A percentile compares a stretch with the other conserved stretches of the same genome.
These are phyloP conservation scores for Polyplosphaeria fusca DNA, from an alignment of 495 filamentous ascomycete genomes.

Conservation along the genomic window DNA sequence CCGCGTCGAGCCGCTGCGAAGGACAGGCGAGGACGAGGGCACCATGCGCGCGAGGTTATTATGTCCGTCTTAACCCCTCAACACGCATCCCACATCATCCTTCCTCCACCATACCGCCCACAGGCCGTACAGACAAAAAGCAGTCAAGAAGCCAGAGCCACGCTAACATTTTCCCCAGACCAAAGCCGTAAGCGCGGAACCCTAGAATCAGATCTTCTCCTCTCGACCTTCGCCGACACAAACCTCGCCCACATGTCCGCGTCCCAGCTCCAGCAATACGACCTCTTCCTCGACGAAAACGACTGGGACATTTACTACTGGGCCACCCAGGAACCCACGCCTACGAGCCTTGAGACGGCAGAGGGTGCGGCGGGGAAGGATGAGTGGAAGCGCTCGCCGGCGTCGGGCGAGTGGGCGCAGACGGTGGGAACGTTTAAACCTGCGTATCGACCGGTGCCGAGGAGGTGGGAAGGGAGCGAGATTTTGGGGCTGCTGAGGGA, in stretches of 20 bases:
- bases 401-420: conserved; percentile 87
- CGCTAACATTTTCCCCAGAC: conserved; percentile 51
- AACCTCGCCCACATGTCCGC: conserved; percentile 70
- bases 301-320: conserved; percentile 99
- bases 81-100: neutral
- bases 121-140: no score
- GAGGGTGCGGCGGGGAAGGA: conserved; percentile 43
- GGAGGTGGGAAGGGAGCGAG: conserved; percentile 77
- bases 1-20: conserved; percentile 80
- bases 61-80: conserved; percentile 58
- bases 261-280: conserved; percentile 76
- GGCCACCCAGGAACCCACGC: conserved; percentile 83
- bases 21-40: conserved; percentile 71
- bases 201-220: conserved; percentile 89
- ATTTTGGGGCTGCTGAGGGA: conserved; percentile 70
- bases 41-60: conserved; percentile 88
- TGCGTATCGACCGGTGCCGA: conserved; percentile 84
- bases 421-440: conserved; percentile 92
- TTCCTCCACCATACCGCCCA: no score
- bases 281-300: conserved; percentile 94
- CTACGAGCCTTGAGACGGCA: conserved; percentile 43
- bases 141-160: no score
- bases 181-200: conserved; percentile 96
- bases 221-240: conserved; percentile 88
- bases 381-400: conserved; percentile 33